A percentile compares a stretch with the other conserved stretches of the same genome.
Evolutionary conservation across 2,329 filamentous ascomycete species (phyloP).

Genomic region (Cordyceps tenuipes): DNA sequence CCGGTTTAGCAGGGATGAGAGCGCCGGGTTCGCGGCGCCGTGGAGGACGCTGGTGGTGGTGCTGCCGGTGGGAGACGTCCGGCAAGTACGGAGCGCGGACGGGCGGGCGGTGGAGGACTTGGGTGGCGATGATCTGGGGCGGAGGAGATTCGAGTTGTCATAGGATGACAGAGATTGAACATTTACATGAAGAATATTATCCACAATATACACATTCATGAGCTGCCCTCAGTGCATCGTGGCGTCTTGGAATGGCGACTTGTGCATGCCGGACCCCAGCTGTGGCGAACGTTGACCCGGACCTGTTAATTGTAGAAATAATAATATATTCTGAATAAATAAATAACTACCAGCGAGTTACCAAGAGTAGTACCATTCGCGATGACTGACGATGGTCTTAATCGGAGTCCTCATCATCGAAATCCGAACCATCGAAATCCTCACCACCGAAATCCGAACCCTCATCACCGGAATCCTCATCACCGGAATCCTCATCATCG

Average conservation of each 20-base stretch:
- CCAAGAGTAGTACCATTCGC: too few relatives aligned
- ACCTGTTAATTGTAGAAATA: too few relatives aligned
- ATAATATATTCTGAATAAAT: too few relatives aligned
- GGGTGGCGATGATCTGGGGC: conserved; percentile 17
- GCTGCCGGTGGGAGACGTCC: conserved; percentile 24
- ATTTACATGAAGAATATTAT: neutral
- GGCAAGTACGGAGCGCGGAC: conserved; percentile 14
- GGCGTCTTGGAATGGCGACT: too few relatives aligned
- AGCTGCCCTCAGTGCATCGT: too few relatives aligned
- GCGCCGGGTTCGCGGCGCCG: conserved; percentile 24
- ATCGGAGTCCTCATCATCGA: too few relatives aligned
- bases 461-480: too few relatives aligned
- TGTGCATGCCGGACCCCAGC: neutral
- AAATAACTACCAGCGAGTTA: too few relatives aligned
- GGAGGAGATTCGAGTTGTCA: conserved; percentile 15
- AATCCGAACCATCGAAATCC: too few relatives aligned
- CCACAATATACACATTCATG: neutral
- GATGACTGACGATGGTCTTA: too few relatives aligned
- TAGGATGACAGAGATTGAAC: neutral
- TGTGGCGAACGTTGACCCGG: neutral
- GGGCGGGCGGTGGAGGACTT: conserved; percentile 12
- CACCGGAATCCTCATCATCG: too few relatives aligned
- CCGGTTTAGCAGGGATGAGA: conserved; percentile 22
- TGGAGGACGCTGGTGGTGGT: conserved; percentile 27
- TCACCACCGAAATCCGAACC: too few relatives aligned